Evolutionary conservation across 345 rosid species (phyloP).

Genomic region (Euclidium syriacum): DNA sequence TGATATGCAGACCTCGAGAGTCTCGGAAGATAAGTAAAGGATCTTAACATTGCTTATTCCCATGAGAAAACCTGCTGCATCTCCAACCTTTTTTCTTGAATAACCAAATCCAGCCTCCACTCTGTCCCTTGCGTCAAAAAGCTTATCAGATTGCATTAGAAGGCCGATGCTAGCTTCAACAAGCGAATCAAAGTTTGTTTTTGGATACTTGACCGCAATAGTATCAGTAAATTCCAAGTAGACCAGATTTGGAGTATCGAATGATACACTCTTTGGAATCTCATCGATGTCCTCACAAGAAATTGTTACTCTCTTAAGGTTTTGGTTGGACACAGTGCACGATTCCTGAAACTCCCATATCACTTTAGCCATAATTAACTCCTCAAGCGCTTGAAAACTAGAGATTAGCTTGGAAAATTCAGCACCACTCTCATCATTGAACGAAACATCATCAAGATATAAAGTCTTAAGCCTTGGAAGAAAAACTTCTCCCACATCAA

Average conservation of each 20-base stretch:
- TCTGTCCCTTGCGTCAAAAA: slow-evolving; percentile 1
- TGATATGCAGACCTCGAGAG: slow-evolving; percentile 19
- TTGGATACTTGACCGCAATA: slow-evolving; percentile 8
- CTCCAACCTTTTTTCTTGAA: neutral
- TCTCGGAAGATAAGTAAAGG: slow-evolving; percentile 11
- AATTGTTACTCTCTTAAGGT: slow-evolving; percentile 9
- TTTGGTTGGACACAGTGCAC: slow-evolving; percentile 5
- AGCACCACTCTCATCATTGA: neutral
- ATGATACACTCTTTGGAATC: slow-evolving; percentile 8
- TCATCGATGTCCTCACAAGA: neutral
- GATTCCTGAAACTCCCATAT: neutral
- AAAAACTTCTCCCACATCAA: neutral
- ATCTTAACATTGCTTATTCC: slow-evolving; percentile 21
- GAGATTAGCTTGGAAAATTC: slow-evolving; percentile 8
- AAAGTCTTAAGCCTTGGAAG: slow-evolving; percentile 15
- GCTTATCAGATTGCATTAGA: slow-evolving; percentile 1
- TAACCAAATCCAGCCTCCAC: too few species aligned
- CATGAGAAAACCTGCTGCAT: neutral
- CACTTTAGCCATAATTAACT: neutral
- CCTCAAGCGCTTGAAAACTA: slow-evolving; percentile 16
- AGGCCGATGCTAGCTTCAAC: slow-evolving; percentile 14
- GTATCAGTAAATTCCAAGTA: neutral
- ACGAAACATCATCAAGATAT: neutral
- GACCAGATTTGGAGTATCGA: slow-evolving; percentile 15
- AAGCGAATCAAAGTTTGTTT: slow-evolving; percentile 7